phyloP scores from a whole-genome alignment of 306 rosid genomes.

The Prunus mira region DNA sequence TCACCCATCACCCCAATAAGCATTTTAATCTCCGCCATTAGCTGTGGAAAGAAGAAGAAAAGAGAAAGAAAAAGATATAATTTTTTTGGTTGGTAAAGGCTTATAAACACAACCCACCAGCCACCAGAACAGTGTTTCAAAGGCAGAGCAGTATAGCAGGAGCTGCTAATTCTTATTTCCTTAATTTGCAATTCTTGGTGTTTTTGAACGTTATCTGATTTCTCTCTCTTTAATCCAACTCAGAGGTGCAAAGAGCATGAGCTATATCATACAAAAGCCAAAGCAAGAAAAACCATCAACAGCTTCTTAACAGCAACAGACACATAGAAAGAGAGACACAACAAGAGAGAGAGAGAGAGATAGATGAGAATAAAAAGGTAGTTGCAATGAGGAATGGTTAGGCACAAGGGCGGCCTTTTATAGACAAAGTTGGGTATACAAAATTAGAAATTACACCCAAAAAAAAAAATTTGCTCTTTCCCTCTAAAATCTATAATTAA shows the following conservation, averaged over 20 bases:
- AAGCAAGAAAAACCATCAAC: neutral
- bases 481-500: neutral
- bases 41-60: neutral
- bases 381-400: slow-evolving; percentile 4
- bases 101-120: slow-evolving; percentile 8
- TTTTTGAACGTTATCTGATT: slow-evolving; percentile 13
- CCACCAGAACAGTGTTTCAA: neutral
- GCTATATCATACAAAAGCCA: neutral
- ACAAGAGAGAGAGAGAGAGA: neutral
- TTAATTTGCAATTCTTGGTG: neutral
- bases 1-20: neutral
- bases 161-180: neutral
- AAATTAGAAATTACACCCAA: neutral
- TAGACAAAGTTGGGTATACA: neutral
- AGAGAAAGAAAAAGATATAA: neutral
- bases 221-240: slow-evolving; percentile 16
- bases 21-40: neutral
- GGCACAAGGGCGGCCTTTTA: neutral
- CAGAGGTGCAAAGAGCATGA: slow-evolving; percentile 20
- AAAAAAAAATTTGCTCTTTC: neutral
- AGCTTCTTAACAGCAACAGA: neutral
- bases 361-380: neutral
- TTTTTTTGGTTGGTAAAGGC: neutral
- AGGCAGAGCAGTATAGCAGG: neutral
- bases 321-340: neutral